Evolutionary conservation across 768 basidiomycete species (phyloP).

Genomic region (Boletus subparvulus): DNA sequence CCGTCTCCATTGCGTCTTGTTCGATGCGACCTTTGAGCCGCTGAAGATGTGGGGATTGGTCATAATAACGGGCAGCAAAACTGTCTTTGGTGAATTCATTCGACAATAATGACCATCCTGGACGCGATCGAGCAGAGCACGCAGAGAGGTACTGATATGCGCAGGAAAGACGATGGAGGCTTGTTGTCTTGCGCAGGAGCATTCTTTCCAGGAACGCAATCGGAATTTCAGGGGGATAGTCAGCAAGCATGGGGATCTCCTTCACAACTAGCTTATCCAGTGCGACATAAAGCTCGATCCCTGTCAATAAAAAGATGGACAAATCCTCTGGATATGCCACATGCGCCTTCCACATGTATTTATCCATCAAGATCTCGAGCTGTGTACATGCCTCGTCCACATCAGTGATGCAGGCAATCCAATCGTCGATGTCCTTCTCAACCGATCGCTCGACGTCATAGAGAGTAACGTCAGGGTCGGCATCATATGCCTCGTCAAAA

Average conservation of each 20-base stretch:
- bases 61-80: conserved; percentile 39
- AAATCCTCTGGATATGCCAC: conserved; percentile 31
- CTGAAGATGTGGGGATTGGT: conserved; percentile 22
- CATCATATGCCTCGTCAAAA: conserved; percentile 1
- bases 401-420: conserved; percentile 23
- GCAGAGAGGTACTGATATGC: conserved; percentile 32
- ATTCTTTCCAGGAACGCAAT: conserved; percentile 18
- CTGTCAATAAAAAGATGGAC: conserved; percentile 41
- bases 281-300: conserved; percentile 35
- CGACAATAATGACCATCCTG: conserved; percentile 33
- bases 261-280: conserved; percentile 28
- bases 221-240: conserved; percentile 34
- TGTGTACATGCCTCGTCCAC: conserved; percentile 8
- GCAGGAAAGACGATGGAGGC: conserved; percentile 26
- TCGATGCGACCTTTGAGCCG: conserved; percentile 30
- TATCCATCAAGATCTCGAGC: conserved; percentile 16
- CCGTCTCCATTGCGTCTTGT: conserved; percentile 10
- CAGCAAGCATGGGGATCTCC: conserved; percentile 25
- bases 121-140: conserved; percentile 24
- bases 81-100: conserved; percentile 13
- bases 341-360: conserved; percentile 27
- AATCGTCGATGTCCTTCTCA: conserved; percentile 30
- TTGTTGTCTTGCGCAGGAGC: conserved; percentile 27
- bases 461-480: conserved; percentile 22
- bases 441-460: conserved; percentile 39